Conservation (phyloP, 2,329 filamentous ascomycete genomes). For the Aspergillus pseudoterreus region DNA sequence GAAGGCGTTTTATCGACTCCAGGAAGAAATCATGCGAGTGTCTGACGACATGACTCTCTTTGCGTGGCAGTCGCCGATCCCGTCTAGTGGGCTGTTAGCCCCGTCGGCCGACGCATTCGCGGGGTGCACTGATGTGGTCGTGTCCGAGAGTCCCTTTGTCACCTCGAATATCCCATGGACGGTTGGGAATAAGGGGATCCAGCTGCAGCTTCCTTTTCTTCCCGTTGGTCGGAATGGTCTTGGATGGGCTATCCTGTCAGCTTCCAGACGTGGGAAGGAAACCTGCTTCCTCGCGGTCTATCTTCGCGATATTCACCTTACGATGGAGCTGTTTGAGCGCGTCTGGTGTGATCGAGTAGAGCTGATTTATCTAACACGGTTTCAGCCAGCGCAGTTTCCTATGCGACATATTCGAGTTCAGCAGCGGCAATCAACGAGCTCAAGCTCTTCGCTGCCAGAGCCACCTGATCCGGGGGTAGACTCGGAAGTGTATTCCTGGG, state of each 20-base stretch:
- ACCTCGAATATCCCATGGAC: background rate
- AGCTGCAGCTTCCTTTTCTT: background rate
- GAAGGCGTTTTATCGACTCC: slow-evolving; percentile 20
- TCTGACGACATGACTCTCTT: slow-evolving; percentile 15
- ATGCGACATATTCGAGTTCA: background rate
- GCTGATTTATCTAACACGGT: background rate
- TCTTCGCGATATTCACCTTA: background rate
- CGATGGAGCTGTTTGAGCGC: background rate
- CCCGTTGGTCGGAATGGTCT: background rate
- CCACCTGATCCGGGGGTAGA: too few species aligned
- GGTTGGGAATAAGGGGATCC: background rate
- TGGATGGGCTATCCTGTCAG: background rate
- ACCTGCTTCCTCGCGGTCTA: background rate
- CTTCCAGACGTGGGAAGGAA: background rate
- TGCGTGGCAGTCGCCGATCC: slow-evolving; percentile 1
- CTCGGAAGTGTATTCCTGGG: too few species aligned
- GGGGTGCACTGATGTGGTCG: background rate
- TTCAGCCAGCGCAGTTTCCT: background rate
- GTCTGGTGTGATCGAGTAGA: background rate
- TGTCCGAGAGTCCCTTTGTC: background rate
- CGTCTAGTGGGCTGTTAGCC: background rate
- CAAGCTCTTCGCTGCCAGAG: background rate
- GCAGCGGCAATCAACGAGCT: background rate
- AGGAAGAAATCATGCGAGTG: slow-evolving; percentile 13
- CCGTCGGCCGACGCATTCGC: background rate